phyloP scores from a whole-genome alignment of 768 basidiomycete species.

The Vararia minispora region DNA sequence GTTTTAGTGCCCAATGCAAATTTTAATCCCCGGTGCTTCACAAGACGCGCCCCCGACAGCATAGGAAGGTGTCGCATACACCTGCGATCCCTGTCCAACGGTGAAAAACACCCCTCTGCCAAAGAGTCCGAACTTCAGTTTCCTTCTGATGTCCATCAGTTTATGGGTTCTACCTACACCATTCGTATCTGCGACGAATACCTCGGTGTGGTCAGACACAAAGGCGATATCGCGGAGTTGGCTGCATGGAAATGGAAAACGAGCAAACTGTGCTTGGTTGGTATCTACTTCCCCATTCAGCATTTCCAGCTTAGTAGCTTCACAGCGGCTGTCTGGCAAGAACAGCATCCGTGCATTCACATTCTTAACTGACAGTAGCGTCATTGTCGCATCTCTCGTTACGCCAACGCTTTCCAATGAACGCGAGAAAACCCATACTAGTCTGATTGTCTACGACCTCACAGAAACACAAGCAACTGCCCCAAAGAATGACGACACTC shows the following conservation, averaged over 20 bases:
- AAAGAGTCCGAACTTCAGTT: constrained; percentile 5
- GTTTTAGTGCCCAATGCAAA: too few species aligned
- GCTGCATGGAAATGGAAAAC: constrained; percentile 14
- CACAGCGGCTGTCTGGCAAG: too few species aligned
- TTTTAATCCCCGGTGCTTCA: too few species aligned
- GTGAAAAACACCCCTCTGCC: constrained; percentile 6
- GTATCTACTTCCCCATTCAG: too few species aligned
- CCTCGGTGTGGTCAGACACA: constrained; percentile 7
- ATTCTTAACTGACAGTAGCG: constrained; percentile 4
- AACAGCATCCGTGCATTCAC: constrained; percentile 8
- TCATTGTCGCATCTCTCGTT: constrained; percentile 4
- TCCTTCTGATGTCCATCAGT: constrained; percentile 14
- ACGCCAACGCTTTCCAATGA: too few species aligned
- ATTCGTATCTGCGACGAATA: constrained; percentile 10
- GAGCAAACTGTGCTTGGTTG: too few species aligned
- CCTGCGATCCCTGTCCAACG: constrained; percentile 5
- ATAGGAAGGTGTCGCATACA: constrained; percentile 7
- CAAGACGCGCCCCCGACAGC: too few species aligned
- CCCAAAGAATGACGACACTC: too few species aligned
- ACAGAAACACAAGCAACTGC: not conserved
- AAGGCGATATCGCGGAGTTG: not conserved
- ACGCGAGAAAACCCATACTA: not conserved
- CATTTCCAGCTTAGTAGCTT: too few species aligned
- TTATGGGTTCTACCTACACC: too few species aligned
- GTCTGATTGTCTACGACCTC: constrained; percentile 9